Percentiles rank a stretch among this genome's conserved stretches.
Evolutionary conservation across 441 rosid species (phyloP).

Genomic region (Populus tomentosa): DNA sequence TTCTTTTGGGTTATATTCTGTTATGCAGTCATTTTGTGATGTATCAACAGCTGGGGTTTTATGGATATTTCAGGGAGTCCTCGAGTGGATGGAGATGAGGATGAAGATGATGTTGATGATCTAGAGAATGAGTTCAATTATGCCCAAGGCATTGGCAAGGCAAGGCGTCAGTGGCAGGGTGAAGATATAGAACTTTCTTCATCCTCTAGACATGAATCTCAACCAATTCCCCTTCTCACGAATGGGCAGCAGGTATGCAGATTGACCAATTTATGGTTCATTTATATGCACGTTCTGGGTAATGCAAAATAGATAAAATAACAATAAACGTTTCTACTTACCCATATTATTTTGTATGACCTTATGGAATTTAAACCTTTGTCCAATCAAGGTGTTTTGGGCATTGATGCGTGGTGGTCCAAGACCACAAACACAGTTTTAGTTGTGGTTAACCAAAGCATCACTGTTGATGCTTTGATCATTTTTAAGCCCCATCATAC

Average conservation of each 20-base stretch:
- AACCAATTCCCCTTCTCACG: conserved; percentile 88
- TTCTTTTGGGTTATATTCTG: not conserved
- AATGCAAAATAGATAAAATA: not conserved
- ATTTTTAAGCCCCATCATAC: not conserved
- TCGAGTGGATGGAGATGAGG: conserved; percentile 91
- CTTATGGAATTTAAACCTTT: not conserved
- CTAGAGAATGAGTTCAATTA: conserved; percentile 85
- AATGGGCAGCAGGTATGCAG: conserved; percentile 68
- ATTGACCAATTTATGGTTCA: conserved; percentile 4
- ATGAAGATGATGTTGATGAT: conserved; percentile 94
- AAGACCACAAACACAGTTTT: not conserved
- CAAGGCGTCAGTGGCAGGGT: conserved; percentile 70
- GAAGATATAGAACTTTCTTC: conserved; percentile 78
- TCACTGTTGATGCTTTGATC: not conserved
- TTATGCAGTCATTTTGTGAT: not conserved
- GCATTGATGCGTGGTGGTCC: not conserved
- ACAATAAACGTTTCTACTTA: conserved; percentile 1
- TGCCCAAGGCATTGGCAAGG: conserved; percentile 53
- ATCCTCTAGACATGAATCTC: conserved; percentile 88
- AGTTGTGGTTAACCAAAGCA: not conserved
- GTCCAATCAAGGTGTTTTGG: not conserved
- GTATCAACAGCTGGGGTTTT: not conserved
- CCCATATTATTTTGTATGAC: not conserved
- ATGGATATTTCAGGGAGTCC: conserved; percentile 59
- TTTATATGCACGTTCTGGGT: conserved; percentile 3